These are phyloP conservation scores for Hypoxylon sp. DNA, from an alignment of 2,329 filamentous ascomycete genomes.

Conservation along the genomic window DNA sequence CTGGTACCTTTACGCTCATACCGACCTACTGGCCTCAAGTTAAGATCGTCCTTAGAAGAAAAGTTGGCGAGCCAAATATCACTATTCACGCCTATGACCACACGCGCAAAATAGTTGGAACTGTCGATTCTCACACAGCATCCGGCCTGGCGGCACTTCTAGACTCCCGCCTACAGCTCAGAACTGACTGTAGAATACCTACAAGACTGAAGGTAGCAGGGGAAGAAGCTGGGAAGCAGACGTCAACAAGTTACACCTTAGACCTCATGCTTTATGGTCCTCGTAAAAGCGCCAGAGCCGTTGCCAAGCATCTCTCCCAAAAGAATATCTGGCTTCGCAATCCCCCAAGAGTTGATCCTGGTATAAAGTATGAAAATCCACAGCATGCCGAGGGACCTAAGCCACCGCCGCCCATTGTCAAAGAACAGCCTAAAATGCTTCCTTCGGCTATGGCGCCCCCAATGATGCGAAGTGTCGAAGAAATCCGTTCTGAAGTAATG, in stretches of 20 bases:
- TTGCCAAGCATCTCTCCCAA: conserved; percentile 78
- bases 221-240: conserved; percentile 75
- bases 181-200: conserved; percentile 80
- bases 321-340: conserved; percentile 77
- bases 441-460: conserved; percentile 48
- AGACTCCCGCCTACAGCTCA: conserved; percentile 76
- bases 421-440: conserved; percentile 52
- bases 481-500: conserved; percentile 87
- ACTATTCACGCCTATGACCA: conserved; percentile 82
- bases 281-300: conserved; percentile 71
- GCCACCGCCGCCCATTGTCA: conserved; percentile 58
- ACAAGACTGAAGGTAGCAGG: conserved; percentile 72
- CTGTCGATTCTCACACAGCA: conserved; percentile 78
- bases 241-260: conserved; percentile 74
- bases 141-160: conserved; percentile 79
- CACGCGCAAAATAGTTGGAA: conserved; percentile 79
- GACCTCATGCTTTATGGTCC: conserved; percentile 87
- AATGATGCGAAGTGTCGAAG: conserved; percentile 79
- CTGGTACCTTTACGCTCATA: conserved; percentile 71
- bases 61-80: conserved; percentile 67
- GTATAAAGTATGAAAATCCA: conserved; percentile 82
- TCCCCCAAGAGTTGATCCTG: conserved; percentile 76
- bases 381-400: conserved; percentile 70
- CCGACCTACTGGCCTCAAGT: conserved; percentile 78
- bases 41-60: conserved; percentile 77